Conservation (phyloP, 75 land plant genomes). For the Adiantum capillusveneris region DNA sequence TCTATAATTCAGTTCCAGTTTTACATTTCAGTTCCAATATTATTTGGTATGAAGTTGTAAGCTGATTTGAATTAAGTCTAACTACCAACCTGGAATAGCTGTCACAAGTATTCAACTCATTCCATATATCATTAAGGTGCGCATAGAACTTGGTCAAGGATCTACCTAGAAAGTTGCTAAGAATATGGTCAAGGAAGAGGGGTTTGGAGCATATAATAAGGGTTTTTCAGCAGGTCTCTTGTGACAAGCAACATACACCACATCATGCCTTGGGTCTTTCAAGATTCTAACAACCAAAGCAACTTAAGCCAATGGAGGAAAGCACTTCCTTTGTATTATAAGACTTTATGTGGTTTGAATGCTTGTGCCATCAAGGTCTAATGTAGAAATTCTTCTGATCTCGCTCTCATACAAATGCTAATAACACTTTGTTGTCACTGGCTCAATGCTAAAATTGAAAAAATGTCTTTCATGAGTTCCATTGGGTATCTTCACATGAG, state of each 20-base stretch:
- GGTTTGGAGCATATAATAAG: conserved; percentile 78
- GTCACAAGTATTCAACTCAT: too few species aligned
- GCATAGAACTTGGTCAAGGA: conserved; percentile 90
- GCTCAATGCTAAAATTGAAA: conserved; percentile 72
- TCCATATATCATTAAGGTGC: conserved; percentile 65
- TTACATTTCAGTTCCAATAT: too few species aligned
- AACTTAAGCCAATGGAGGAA: conserved; percentile 82
- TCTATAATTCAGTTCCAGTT: too few species aligned
- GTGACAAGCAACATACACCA: conserved; percentile 91
- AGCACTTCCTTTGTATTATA: conserved; percentile 83
- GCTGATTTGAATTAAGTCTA: too few species aligned
- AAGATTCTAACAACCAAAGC: conserved; percentile 90
- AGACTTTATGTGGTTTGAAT: conserved; percentile 85
- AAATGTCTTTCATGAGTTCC: conserved; percentile 89
- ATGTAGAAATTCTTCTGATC: conserved; percentile 88
- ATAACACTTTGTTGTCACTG: conserved; percentile 76
- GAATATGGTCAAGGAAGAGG: conserved; percentile 66
- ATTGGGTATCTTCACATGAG: conserved; percentile 65
- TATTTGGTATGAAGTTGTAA: too few species aligned
- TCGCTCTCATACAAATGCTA: conserved; percentile 91
- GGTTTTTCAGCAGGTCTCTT: conserved; percentile 89
- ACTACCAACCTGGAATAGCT: too few species aligned
- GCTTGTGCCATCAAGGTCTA: conserved; percentile 89
- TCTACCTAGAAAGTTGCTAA: conserved; percentile 50
- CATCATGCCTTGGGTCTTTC: conserved; percentile 69